Percentiles rank a stretch among this genome's conserved stretches.
phyloP scores from a whole-genome alignment of 2,329 filamentous ascomycete genomes.

The Elsinoe australis region DNA sequence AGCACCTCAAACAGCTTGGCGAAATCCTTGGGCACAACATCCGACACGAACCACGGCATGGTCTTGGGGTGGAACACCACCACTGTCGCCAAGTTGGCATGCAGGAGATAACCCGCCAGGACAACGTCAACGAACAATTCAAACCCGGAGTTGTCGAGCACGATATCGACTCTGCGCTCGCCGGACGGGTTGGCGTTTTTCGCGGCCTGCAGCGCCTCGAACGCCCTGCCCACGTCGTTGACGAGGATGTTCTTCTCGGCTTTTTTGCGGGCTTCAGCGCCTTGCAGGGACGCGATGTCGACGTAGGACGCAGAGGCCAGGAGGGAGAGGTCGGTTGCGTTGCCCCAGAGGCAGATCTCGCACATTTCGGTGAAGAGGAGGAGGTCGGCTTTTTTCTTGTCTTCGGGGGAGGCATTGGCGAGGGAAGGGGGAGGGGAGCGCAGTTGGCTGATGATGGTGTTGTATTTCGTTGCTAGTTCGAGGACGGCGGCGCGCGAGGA shows the following conservation, averaged over 20 bases:
- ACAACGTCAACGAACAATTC: slow-evolving; percentile 94
- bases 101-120: slow-evolving; percentile 80
- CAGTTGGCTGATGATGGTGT: slow-evolving; percentile 62
- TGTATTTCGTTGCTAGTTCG: slow-evolving; percentile 73
- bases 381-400: slow-evolving; percentile 61
- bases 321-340: slow-evolving; percentile 88
- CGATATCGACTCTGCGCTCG: slow-evolving; percentile 79
- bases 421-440: slow-evolving; percentile 43
- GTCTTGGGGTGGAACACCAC: slow-evolving; percentile 88
- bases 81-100: slow-evolving; percentile 73
- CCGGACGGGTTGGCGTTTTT: slow-evolving; percentile 21
- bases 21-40: slow-evolving; percentile 84
- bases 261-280: slow-evolving; percentile 73
- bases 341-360: slow-evolving; percentile 95
- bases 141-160: slow-evolving; percentile 95
- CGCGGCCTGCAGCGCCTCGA: slow-evolving; percentile 58
- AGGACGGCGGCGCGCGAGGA: slow-evolving; percentile 81
- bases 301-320: slow-evolving; percentile 86
- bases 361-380: slow-evolving; percentile 86
- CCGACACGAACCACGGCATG: slow-evolving; percentile 97
- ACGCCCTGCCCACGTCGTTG: slow-evolving; percentile 72
- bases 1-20: slow-evolving; percentile 71
- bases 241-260: slow-evolving; percentile 86
- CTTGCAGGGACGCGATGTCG: slow-evolving; percentile 94
- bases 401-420: slow-evolving; percentile 39